Base-by-base conservation (phyloP, 106 monocot species). In the Alisma plantagoaquatica region DNA sequence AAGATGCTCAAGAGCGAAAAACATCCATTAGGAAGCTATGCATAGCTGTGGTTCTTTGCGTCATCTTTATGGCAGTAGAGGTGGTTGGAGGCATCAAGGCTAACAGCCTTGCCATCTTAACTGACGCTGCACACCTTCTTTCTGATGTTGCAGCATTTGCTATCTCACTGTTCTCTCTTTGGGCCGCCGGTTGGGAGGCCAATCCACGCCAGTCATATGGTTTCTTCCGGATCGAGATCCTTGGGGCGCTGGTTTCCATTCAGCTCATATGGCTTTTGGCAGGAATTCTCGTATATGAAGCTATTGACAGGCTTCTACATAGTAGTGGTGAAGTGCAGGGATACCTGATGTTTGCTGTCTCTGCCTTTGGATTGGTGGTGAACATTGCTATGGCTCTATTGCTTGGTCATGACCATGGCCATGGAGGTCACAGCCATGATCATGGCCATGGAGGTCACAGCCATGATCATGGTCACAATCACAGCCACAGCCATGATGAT, bases 201-300 rank as follows among this genome's bases (percentile, higher is more conserved):
- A 66, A 56, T 3, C 66, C 66, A 48, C 56, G 56, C 3, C 66
- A 66, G 46, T 66, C 66, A 18, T 66, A 48, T 56, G 66, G 57
- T 22, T 66, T 66, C 56, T 66, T 57, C 48, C 66, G 66, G 1
- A 49, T 66, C 0, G 66, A 66, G 38, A 57, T 66, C 11, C 46
- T 66, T 4, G 66, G 66, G 8, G 66, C 66, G 19, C 48, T 66
- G 25, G 47, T 57, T 47, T 66, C 66, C 22, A 66, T 66, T 35
- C 66, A 66, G 27, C 66, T 66, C 43, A 66, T 66, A 30, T 66
- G 66, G 66, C 66, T 66, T 14, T 11, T 66, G 31, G 57, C 66
- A 25, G 66, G 66, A 10, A 66, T 66, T 22, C 32, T 66, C 0
- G 57, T 66, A 16, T 66, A 25, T 20, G 43, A 57, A 44, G 66